These are phyloP conservation scores for Xylaria digitata DNA, from an alignment of 2,329 filamentous ascomycete genomes.

Conservation along the genomic window DNA sequence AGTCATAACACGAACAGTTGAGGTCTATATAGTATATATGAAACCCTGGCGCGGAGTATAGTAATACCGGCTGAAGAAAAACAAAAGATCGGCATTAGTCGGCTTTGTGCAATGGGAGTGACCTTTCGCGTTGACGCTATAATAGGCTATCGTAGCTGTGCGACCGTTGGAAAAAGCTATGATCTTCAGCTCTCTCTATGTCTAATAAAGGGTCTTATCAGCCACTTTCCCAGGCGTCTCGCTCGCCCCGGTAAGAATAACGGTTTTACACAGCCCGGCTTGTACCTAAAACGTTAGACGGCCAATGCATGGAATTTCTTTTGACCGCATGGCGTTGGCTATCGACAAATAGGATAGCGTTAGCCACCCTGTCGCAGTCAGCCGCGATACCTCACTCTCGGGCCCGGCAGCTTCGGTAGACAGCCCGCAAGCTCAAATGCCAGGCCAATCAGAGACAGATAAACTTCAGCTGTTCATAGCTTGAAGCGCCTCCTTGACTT, in stretches of 20 bases:
- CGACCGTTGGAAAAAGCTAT: constrained; percentile 19
- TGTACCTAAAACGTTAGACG: background rate
- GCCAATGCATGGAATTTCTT: constrained; percentile 16
- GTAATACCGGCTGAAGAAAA: constrained; percentile 16
- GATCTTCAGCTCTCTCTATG: constrained; percentile 33
- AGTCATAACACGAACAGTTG: constrained; percentile 5
- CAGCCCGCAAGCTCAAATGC: constrained; percentile 17
- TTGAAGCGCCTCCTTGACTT: constrained; percentile 20
- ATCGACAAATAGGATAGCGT: constrained; percentile 18
- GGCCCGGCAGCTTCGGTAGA: constrained; percentile 32
- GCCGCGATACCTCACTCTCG: constrained; percentile 24
- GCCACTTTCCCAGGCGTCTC: constrained; percentile 18
- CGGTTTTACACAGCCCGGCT: constrained; percentile 7
- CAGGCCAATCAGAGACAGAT: constrained; percentile 26
- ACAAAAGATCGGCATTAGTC: constrained; percentile 25
- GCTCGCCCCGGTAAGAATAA: constrained; percentile 10
- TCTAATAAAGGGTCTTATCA: constrained; percentile 21
- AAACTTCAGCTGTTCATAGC: constrained; percentile 32
- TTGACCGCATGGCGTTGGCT: constrained; percentile 1
- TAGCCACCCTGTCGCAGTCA: constrained; percentile 22
- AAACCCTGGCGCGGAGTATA: constrained; percentile 23
- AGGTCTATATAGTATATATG: constrained; percentile 28
- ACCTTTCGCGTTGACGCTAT: constrained; percentile 8
- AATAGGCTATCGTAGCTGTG: constrained; percentile 10
- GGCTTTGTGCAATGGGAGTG: constrained; percentile 6